Evolutionary conservation across 352 stramenopile genomes (phyloP).

Genomic region (Phytopythium chamaehyphon): DNA sequence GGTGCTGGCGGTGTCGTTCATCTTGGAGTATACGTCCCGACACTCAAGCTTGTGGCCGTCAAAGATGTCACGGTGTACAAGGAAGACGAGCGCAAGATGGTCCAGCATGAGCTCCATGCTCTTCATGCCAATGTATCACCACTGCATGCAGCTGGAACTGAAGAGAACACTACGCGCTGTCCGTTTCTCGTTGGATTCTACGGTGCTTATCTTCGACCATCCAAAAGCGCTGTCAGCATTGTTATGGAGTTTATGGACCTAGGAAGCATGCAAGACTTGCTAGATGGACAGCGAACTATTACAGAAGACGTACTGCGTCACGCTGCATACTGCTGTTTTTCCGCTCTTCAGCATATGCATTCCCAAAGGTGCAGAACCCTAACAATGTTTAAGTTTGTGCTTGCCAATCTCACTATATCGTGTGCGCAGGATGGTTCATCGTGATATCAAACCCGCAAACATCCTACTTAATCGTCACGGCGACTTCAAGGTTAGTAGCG

Average conservation of each 20-base stretch:
- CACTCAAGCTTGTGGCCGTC: conserved; percentile 80
- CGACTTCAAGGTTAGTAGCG: conserved; percentile 76
- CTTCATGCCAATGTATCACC: conserved; percentile 80
- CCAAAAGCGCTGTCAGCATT: conserved; percentile 74
- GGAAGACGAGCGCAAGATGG: conserved; percentile 71
- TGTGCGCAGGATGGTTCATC: conserved; percentile 64
- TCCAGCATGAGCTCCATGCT: conserved; percentile 85
- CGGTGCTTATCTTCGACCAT: conserved; percentile 76
- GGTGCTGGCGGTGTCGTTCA: conserved; percentile 84
- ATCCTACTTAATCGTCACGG: conserved; percentile 82
- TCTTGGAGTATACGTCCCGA: conserved; percentile 77
- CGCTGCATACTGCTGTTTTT: conserved; percentile 78
- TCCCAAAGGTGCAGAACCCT: conserved; percentile 29
- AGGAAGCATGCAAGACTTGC: conserved; percentile 79
- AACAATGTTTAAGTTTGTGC: background rate
- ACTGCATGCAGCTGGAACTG: conserved; percentile 21
- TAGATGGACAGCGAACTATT: conserved; percentile 41
- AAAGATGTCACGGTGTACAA: conserved; percentile 86
- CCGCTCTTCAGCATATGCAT: conserved; percentile 85
- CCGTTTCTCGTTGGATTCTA: conserved; percentile 89
- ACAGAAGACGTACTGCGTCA: conserved; percentile 64
- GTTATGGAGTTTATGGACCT: conserved; percentile 94
- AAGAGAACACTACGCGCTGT: conserved; percentile 16
- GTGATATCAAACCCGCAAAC: conserved; percentile 91
- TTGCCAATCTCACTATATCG: background rate